Base-by-base conservation (phyloP, 2,329 filamentous ascomycete species). In the Karstenula rhodostoma region DNA sequence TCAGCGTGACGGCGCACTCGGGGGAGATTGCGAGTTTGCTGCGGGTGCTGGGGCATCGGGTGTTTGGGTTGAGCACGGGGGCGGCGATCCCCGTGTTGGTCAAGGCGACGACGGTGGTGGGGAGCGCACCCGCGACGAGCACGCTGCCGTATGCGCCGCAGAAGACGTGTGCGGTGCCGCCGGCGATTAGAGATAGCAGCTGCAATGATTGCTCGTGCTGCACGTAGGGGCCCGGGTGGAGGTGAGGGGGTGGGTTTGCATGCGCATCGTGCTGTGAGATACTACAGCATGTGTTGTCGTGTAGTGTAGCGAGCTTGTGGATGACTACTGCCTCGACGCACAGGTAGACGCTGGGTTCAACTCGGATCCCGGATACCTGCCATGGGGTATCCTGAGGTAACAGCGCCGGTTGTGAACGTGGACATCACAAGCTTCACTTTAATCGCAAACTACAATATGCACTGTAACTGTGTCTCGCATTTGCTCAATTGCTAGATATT, bases 1-100 rank as follows among this genome's bases (percentile, higher is more conserved):
- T 89, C 12, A 85, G 82, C 3, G 73, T 89, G 43, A 88, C 86
- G 1, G 82, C 82, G 43, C 87, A 89, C 72, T 87, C 85, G 1
- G 86, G 86, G 0, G 83, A 84, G 5, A 88, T 89, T 61, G 81
- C 79, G 4, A 84, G 83, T 65, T 75, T 88, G 25, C 68, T 89
- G 61, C 71, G 80, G 17, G 87, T 87, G 0, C 76, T 91, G 4
- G 83, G 84, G 53, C 89, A 92, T 68, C 83, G 84, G n/a, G 64
- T 77, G 2, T 92, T 91, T 71, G 74, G 79, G 2, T 79, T 92
- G 13, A 81, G 80, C n/a, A 92, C 90, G 0, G 89, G 90, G 9
- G 85, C 87, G 59, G 84, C 89, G 8, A 89, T 92, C 29, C 89
- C 89, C 0, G 87, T 90, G 2, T 81, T 92, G 1, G 85, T 92